Conservation (phyloP, 306 rosid genomes). For the Acmispon strigosus region DNA sequence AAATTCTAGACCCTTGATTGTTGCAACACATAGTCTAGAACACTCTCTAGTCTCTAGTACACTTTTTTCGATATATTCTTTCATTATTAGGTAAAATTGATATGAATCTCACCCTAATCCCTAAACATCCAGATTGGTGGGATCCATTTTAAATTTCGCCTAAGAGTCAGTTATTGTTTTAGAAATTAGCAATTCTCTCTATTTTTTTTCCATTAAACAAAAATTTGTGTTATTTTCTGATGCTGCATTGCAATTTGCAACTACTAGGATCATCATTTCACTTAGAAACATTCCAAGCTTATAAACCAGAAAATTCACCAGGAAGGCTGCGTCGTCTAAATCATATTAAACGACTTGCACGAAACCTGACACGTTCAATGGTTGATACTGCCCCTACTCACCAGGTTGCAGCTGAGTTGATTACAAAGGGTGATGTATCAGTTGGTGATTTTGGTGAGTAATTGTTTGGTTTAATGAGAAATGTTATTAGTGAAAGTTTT, state of each 20-base stretch:
- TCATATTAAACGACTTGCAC: slow-evolving; percentile 50
- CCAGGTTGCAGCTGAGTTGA: slow-evolving; percentile 24
- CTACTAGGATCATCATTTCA: slow-evolving; percentile 28
- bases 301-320: slow-evolving; percentile 14
- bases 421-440: slow-evolving; percentile 15
- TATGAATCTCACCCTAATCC: too few species aligned
- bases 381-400: slow-evolving; percentile 14
- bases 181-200: too few species aligned
- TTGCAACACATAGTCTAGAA: too few species aligned
- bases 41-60: too few species aligned
- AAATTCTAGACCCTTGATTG: too few species aligned
- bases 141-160: too few species aligned
- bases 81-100: too few species aligned
- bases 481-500: neutral
- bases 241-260: slow-evolving; percentile 7
- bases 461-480: neutral
- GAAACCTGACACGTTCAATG: slow-evolving; percentile 21
- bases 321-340: slow-evolving; percentile 46
- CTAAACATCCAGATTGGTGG: too few species aligned
- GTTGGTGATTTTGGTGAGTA: slow-evolving; percentile 35
- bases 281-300: slow-evolving; percentile 31
- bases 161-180: too few species aligned
- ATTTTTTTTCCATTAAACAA: neutral
- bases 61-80: too few species aligned
- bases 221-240: neutral